phyloP scores from a whole-genome alignment of 768 basidiomycete species.

The Stropharia rugosoannulata region DNA sequence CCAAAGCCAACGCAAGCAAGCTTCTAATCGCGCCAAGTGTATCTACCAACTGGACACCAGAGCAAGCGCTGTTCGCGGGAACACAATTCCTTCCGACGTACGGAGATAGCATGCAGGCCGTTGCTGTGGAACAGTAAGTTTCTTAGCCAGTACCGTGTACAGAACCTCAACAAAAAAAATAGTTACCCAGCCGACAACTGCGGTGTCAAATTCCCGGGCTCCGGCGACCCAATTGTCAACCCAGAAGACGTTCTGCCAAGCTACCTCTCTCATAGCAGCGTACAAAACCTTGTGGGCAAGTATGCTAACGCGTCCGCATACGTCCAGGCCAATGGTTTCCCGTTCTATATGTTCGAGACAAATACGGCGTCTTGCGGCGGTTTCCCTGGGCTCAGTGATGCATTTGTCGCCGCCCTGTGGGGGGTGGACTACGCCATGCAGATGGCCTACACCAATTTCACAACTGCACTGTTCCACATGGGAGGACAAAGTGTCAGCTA shows the following conservation, averaged over 20 bases:
- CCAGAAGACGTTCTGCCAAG: constrained; percentile 48
- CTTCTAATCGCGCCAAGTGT: constrained; percentile 60
- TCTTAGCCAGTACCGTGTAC: neutral
- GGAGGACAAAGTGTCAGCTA: constrained; percentile 67
- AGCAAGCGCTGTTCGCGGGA: constrained; percentile 42
- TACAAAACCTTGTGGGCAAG: constrained; percentile 43
- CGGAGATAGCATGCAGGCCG: constrained; percentile 33
- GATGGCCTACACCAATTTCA: constrained; percentile 56
- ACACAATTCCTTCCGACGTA: constrained; percentile 53
- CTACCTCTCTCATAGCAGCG: constrained; percentile 66
- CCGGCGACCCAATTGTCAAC: constrained; percentile 32
- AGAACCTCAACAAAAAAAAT: neutral
- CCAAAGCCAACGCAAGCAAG: constrained; percentile 31
- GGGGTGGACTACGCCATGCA: constrained; percentile 59
- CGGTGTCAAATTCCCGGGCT: constrained; percentile 41
- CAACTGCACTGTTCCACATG: constrained; percentile 49
- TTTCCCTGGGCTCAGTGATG: constrained; percentile 60
- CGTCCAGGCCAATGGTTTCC: constrained; percentile 40
- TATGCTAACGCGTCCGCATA: constrained; percentile 52
- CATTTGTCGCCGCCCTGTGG: constrained; percentile 66
- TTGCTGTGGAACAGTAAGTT: constrained; percentile 60
- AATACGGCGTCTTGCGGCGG: constrained; percentile 73
- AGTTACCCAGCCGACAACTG: constrained; percentile 69
- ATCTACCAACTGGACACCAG: constrained; percentile 50
- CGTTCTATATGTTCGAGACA: constrained; percentile 68